These are phyloP conservation scores for Fraxinus angustifolia DNA, from an alignment of 305 asterid genomes.

Conservation along the genomic window DNA sequence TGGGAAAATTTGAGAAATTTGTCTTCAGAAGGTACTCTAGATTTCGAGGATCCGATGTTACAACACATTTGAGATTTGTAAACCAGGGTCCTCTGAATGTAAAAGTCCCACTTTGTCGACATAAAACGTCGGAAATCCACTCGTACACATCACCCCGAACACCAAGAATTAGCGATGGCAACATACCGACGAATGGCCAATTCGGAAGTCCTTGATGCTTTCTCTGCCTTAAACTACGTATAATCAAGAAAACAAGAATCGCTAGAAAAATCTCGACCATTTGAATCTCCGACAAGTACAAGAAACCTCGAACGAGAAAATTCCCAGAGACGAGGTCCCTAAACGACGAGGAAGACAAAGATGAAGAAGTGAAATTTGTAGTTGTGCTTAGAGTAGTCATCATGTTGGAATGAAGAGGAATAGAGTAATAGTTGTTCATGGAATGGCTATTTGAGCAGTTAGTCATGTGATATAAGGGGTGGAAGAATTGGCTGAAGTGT, in stretches of 20 bases:
- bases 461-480: constrained; percentile 37
- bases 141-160: constrained; percentile 59
- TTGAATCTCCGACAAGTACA: constrained; percentile 48
- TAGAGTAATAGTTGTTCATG: constrained; percentile 30
- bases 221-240: constrained; percentile 46
- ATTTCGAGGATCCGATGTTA: constrained; percentile 77
- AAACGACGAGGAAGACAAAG: constrained; percentile 1
- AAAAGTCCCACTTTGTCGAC: constrained; percentile 62
- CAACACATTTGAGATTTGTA: constrained; percentile 76
- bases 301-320: background rate
- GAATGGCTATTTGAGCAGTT: constrained; percentile 34
- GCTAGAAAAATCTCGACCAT: constrained; percentile 59
- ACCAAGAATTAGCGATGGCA: constrained; percentile 73
- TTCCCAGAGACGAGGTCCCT: background rate
- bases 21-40: constrained; percentile 82
- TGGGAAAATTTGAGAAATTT: constrained; percentile 68
- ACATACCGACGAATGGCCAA: constrained; percentile 90
- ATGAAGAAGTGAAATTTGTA: constrained; percentile 18
- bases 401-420: constrained; percentile 33
- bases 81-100: constrained; percentile 74
- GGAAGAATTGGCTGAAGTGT: background rate
- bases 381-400: constrained; percentile 31
- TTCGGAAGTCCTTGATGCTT: constrained; percentile 51
- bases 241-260: constrained; percentile 41
- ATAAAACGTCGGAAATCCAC: constrained; percentile 61